Evolutionary conservation across 139 green algal species (phyloP), one percentile per base, ranked within the genome.

Genomic region (Zygnema cylindricum): DNA sequence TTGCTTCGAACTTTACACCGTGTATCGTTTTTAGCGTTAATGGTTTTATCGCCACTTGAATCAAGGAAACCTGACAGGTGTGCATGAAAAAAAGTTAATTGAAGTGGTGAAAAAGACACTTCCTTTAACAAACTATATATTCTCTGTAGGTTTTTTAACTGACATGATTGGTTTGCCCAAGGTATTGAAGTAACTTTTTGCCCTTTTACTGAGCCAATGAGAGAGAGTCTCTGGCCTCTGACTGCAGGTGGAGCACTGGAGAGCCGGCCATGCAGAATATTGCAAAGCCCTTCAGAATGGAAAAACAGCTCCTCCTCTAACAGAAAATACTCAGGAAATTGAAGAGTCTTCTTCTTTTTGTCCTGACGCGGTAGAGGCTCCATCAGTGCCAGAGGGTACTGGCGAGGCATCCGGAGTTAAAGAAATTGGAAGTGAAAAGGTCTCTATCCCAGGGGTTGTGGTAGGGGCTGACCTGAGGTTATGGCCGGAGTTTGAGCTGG

Each of bases 231-330:
- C 16, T 63, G 7, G 49, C 16, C 16, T 63, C 16, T 39, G 36
- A 11, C 22, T 43, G n/a, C 77, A 85, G 77, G 77, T 85, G 40
- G 77, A 85, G 22, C 77, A 85, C 77, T 85, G 77, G 77, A 16
- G 77, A 43, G 33, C 32, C 11, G 77, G 77, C 3, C 77, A 85
- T 23, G 36, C 77, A 43, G 71, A 41, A 11, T 79, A 54, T 43
- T 79, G 71, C 16, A 7, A 16, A 43, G 16, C 36, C 3, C 7
- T 79, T 7, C 71, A 79, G 71, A 16, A 7, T 79, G 71, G 11
- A 3, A 7, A 79, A 43, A 3, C 71, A 25, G 11, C 71, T 43
- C 71, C 71, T 41, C 11, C 71, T 25, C 3, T 43, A 25, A 23
- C 71, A 40, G 71, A 7, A 3, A 63, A 63, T 63, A 16, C 7